phyloP scores from a whole-genome alignment of 495 filamentous ascomycete genomes.

The Podospora didyma region DNA sequence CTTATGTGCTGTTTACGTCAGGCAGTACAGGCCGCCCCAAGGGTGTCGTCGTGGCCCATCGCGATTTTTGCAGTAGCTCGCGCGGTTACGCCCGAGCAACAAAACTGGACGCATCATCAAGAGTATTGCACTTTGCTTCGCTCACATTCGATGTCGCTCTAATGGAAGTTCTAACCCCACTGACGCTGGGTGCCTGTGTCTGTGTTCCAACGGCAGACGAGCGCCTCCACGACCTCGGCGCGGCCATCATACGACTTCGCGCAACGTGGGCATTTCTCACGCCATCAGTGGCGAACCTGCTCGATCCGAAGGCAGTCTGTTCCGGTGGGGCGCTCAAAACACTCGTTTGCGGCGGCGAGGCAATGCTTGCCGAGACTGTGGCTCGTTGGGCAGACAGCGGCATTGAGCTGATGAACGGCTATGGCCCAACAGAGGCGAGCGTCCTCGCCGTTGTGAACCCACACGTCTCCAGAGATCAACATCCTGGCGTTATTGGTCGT shows the following conservation, averaged over 20 bases:
- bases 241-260: conserved; percentile 22
- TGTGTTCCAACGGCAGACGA: conserved; percentile 32
- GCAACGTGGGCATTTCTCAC: conserved; percentile 25
- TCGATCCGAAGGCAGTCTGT: conserved; percentile 16
- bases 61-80: conserved; percentile 29
- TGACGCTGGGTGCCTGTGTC: conserved; percentile 41
- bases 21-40: conserved; percentile 58
- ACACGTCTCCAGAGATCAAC: conserved; percentile 4
- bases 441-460: conserved; percentile 33
- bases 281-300: conserved; percentile 20
- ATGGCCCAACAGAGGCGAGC: conserved; percentile 53
- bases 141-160: conserved; percentile 58
- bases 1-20: conserved; percentile 57
- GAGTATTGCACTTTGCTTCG: conserved; percentile 56
- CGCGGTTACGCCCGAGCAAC: conserved; percentile 18
- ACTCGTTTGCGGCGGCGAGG: conserved; percentile 25
- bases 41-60: conserved; percentile 23
- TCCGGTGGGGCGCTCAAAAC: conserved; percentile 15
- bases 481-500: conserved; percentile 17
- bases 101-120: conserved; percentile 34
- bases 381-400: conserved; percentile 15
- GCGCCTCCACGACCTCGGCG: conserved; percentile 25
- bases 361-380: conserved; percentile 18
- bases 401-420: conserved; percentile 48
- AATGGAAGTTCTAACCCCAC: conserved; percentile 50